Evolutionary conservation across 164 flowering plant species (phyloP).

Genomic region (Nymphaea thermarum): DNA sequence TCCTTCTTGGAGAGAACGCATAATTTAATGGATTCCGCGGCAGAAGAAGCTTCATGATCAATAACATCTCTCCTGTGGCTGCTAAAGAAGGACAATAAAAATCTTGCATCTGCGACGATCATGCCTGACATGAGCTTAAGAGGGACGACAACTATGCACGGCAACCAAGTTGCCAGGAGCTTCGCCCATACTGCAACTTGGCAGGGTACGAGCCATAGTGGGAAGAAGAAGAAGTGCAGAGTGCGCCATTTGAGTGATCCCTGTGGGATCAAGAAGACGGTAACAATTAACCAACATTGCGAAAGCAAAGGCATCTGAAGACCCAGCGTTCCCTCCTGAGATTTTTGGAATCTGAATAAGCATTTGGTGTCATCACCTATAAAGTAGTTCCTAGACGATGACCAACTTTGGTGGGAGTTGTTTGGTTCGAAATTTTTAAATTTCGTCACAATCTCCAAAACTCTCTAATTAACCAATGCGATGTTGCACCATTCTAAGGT

Average conservation of each 20-base stretch:
- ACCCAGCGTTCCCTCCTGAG: neutral
- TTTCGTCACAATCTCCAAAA: no score
- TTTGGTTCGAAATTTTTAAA: no score
- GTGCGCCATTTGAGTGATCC: constrained; percentile 36
- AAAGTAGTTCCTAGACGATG: no score
- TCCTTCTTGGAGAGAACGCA: neutral
- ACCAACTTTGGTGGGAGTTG: no score
- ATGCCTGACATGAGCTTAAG: neutral
- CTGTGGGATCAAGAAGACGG: constrained; percentile 25
- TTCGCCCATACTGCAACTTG: constrained; percentile 29
- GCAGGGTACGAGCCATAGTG: constrained; percentile 25
- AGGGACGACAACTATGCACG: constrained; percentile 3
- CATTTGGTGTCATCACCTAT: no score
- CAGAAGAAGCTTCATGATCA: neutral
- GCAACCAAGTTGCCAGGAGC: constrained; percentile 8
- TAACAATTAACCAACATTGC: constrained; percentile 36
- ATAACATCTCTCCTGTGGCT: neutral
- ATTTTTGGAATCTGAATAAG: no score
- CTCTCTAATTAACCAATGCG: no score
- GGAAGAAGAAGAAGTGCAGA: constrained; percentile 43
- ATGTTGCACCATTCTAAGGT: no score
- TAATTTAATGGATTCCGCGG: constrained; percentile 1
- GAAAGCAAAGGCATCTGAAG: constrained; percentile 19
- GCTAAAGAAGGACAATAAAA: neutral
- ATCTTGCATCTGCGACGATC: no score